Evolutionary conservation across 768 basidiomycete genomes (phyloP), one percentile per base, ranked within the genome.

Genomic region (Russula sp.): DNA sequence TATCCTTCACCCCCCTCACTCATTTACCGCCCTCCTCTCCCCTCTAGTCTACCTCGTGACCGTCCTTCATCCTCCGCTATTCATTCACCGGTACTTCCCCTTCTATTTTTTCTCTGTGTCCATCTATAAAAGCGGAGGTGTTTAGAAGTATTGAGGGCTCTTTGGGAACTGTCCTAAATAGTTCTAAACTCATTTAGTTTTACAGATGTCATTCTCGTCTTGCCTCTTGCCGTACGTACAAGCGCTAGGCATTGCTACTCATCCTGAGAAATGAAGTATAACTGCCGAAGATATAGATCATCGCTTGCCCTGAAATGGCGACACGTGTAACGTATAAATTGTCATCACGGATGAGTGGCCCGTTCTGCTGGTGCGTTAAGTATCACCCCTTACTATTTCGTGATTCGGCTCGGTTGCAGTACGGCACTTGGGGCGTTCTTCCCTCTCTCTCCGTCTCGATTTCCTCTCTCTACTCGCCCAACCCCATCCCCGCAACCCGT

Each of bases 211-310:
- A 50, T 64, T 50, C 20, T 50, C 32, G 32, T 35, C 48, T 57
- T 11, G 51, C 63, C 45, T 59, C 35, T 64, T 32, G 32, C 48
- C 47, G 40, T 60, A 59, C 58, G 58, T 59, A 60, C 63, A 56
- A 56, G 59, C 59, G 63, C 63, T 37, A 44, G 27, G 27, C 27
- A 10, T 60, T 31, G 59, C 39, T 60, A 48, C 53, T 60, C 63
- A 56, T 60, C 63, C 48, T 60, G 54, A 64, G 59, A 60, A 57
- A 51, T 51, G 55, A 47, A 44, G 14, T 40, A 32, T 22, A 50
- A 55, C 58, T 60, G 48, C 54, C 54, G 63, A 64, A 45, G 58
- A 64, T 64, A 64, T 64, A 55, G 63, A 64, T 64, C 63, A 56
- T 42, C 63, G 58, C 63, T 35, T 64, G 13, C 58, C 63, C 58